phyloP scores from a whole-genome alignment of 2,329 filamentous ascomycete species.

The Ascochyta clinopodiicola region DNA sequence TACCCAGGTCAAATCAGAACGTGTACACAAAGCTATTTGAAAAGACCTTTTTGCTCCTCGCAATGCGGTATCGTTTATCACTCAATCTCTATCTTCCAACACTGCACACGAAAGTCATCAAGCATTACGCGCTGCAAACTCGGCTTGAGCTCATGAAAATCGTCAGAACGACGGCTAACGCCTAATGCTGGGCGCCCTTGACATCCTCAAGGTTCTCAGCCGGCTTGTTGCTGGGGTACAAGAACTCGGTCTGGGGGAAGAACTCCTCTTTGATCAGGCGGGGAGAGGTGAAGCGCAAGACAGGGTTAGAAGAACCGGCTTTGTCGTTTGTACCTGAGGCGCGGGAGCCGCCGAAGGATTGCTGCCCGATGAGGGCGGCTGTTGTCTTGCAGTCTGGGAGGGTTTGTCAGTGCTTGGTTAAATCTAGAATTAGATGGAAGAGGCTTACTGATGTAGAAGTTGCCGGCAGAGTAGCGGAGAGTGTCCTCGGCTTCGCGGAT shows the following conservation, averaged over 20 bases:
- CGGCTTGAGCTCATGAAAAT: background rate
- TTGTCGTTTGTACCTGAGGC: slow-evolving; percentile 63
- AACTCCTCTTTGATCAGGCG: slow-evolving; percentile 63
- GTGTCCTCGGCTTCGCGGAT: slow-evolving; percentile 72
- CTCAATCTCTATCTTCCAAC: background rate
- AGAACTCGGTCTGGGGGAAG: slow-evolving; percentile 52
- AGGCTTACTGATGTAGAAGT: slow-evolving; percentile 74
- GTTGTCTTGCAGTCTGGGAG: slow-evolving; percentile 36
- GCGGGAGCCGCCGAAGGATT: slow-evolving; percentile 59
- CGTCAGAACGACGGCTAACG: background rate
- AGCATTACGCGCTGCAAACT: background rate
- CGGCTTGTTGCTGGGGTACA: slow-evolving; percentile 57
- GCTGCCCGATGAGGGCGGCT: slow-evolving; percentile 53
- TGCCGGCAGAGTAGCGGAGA: slow-evolving; percentile 74
- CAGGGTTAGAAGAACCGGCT: slow-evolving; percentile 58
- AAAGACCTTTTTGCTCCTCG: slow-evolving; percentile 4
- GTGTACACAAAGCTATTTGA: too few species aligned
- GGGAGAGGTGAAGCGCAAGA: slow-evolving; percentile 61
- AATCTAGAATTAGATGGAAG: rapidly evolving
- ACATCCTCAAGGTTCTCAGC: slow-evolving; percentile 7
- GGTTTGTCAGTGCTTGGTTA: slow-evolving; percentile 9
- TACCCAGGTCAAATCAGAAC: too few species aligned
- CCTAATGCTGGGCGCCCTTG: slow-evolving; percentile 5
- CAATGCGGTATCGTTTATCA: slow-evolving; percentile 2
- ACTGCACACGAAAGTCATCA: background rate